phyloP scores from a whole-genome alignment of 371 early-diverging fungal genomes.

The Apophysomyces trapeziformis region DNA sequence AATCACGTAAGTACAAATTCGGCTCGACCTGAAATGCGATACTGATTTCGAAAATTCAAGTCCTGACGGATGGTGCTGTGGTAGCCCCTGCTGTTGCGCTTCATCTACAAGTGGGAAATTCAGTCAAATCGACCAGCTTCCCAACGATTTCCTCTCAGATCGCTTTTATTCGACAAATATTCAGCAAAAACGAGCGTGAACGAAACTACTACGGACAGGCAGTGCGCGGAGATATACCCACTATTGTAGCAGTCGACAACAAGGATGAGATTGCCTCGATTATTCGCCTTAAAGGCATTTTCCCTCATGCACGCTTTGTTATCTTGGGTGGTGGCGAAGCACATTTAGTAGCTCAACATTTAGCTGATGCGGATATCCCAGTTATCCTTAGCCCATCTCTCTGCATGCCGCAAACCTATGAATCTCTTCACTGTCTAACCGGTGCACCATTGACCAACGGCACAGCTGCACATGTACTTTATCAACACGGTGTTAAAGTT shows the following conservation, averaged over 20 bases:
- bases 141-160: constrained; percentile 68
- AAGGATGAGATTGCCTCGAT: constrained; percentile 72
- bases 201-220: constrained; percentile 38
- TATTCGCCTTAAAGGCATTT: constrained; percentile 56
- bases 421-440: constrained; percentile 64
- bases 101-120: constrained; percentile 55
- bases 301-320: constrained; percentile 35
- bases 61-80: constrained; percentile 26
- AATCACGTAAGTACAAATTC: constrained; percentile 29
- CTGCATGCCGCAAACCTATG: constrained; percentile 66
- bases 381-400: constrained; percentile 67
- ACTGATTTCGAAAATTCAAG: constrained; percentile 9
- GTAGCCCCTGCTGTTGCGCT: constrained; percentile 56
- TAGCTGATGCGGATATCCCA: constrained; percentile 55
- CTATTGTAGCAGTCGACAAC: constrained; percentile 58
- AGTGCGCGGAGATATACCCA: constrained; percentile 61
- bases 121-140: constrained; percentile 40
- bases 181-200: constrained; percentile 26
- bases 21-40: neutral
- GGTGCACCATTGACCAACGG: constrained; percentile 54
- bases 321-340: constrained; percentile 72
- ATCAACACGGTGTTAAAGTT: constrained; percentile 62
- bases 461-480: constrained; percentile 62
- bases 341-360: constrained; percentile 59
- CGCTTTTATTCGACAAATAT: constrained; percentile 52